Evolutionary conservation across 345 rosid genomes (phyloP).

Genomic region (Euphorbia lathyris): DNA sequence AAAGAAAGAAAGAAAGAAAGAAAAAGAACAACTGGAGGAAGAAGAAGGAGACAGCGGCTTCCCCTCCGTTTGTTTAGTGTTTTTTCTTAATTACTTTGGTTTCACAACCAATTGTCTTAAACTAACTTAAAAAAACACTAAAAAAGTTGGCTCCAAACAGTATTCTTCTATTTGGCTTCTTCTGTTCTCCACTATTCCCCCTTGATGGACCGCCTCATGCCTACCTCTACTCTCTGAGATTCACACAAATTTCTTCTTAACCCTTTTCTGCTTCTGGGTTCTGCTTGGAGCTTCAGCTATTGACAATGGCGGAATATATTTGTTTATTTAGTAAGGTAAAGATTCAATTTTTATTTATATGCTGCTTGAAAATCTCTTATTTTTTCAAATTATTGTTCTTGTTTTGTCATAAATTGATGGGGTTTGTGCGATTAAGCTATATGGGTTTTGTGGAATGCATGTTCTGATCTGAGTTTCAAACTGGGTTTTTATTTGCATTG

Average conservation of each 20-base stretch:
- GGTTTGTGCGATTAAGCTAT: neutral
- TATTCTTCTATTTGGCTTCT: constrained; percentile 7
- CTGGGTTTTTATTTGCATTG: neutral
- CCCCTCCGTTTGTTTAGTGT: neutral
- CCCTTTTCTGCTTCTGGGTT: neutral
- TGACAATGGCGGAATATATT: constrained; percentile 64
- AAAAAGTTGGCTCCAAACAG: constrained; percentile 6
- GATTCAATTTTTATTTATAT: no score
- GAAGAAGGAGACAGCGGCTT: neutral
- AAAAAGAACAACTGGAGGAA: neutral
- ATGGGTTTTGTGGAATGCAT: constrained; percentile 5
- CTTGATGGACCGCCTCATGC: no score
- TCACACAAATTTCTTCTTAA: neutral
- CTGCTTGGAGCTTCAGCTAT: constrained; percentile 12
- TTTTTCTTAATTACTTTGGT: neutral
- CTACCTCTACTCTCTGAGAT: neutral
- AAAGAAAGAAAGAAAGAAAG: neutral
- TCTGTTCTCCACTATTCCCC: neutral
- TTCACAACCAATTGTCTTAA: no score
- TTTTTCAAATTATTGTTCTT: neutral
- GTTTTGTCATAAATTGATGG: constrained; percentile 9
- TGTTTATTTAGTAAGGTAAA: constrained; percentile 59
- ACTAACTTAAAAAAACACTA: no score
- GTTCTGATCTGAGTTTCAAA: constrained; percentile 18
- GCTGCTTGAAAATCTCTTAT: neutral